Evolutionary conservation across 768 basidiomycete species (phyloP), one percentile per base, ranked within the genome.

Genomic region (Termitomyces sp.): DNA sequence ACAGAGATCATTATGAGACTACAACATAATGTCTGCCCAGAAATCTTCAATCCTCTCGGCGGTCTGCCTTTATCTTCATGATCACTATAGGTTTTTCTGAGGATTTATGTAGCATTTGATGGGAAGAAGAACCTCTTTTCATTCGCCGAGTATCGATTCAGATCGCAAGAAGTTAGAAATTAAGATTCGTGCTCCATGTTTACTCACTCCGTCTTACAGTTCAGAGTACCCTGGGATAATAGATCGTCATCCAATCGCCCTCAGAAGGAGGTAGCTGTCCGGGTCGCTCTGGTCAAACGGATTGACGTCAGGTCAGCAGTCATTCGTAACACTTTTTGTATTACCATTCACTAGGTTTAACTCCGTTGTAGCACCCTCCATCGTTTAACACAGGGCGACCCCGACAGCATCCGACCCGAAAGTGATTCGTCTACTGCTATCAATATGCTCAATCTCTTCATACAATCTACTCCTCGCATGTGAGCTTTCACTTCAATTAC

Each of bases 111-210:
- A 74, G 73, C 69, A 1, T 74, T 61, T 51, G 73, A 73, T 54
- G 73, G 73, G 8, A 69, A 71, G 54, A 68, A 69, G 47, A 74
- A 74, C 48, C 52, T 74, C 0, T 74, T 64, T 41, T 69, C 71
- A 1, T 64, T 63, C 30, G 30, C 48, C 35, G 49, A 55, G 13
- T 72, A 71, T 45, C 44, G 44, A 18, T 60, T 68, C 26, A 44
- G 44, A 35, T 60, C 62, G 22, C 48, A 65, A 57, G 58, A 64
- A 54, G 68, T 68, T 35, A 55, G 59, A 54, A 43, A 13, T 28
- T 30, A 7, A n/a, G 16, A 38, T n/a, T 50, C 35, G 13, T 28
- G 2, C 2, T 22, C 32, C 33, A 13, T 44, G n/a, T 40, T 48
- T 11, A 22, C 16, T 44, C 58, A 30, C 32, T 44, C 43, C 35